Evolutionary conservation across 1,139 yeast genomes (phyloP).

Genomic region (Saccharomycopsis hybrid): DNA sequence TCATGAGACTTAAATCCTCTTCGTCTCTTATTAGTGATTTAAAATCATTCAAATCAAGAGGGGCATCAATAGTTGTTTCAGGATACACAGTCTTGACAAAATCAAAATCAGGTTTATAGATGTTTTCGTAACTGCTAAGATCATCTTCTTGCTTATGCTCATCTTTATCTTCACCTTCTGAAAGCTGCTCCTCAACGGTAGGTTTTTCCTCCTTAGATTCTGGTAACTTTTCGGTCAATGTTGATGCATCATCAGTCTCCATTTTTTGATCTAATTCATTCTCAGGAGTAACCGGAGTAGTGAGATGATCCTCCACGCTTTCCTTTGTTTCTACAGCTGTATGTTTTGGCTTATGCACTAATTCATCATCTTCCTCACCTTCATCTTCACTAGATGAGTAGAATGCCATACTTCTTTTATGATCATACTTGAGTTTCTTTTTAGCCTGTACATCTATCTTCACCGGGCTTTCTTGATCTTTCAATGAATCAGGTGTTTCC

Average conservation of each 20-base stretch:
- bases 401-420: slow-evolving; percentile 1
- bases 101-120: slow-evolving; percentile 40
- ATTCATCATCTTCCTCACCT: slow-evolving; percentile 16
- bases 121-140: slow-evolving; percentile 29
- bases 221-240: no score
- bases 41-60: slow-evolving; percentile 33
- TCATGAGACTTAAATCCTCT: slow-evolving; percentile 59
- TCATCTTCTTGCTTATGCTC: no score
- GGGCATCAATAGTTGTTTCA: slow-evolving; percentile 37
- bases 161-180: slow-evolving; percentile 26
- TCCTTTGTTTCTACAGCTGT: no score
- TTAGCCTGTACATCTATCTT: not conserved
- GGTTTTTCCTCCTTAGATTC: no score
- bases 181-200: slow-evolving; percentile 13
- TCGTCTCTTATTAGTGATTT: slow-evolving; percentile 59
- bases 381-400: slow-evolving; percentile 18
- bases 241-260: no score
- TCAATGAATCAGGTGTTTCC: no score
- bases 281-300: not conserved
- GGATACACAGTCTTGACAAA: slow-evolving; percentile 31
- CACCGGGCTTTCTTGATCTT: no score
- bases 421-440: slow-evolving; percentile 5
- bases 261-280: not conserved
- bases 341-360: no score
- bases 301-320: no score